Evolutionary conservation across 257 asterid species (phyloP).

Genomic region (Solanum medicagineum): DNA sequence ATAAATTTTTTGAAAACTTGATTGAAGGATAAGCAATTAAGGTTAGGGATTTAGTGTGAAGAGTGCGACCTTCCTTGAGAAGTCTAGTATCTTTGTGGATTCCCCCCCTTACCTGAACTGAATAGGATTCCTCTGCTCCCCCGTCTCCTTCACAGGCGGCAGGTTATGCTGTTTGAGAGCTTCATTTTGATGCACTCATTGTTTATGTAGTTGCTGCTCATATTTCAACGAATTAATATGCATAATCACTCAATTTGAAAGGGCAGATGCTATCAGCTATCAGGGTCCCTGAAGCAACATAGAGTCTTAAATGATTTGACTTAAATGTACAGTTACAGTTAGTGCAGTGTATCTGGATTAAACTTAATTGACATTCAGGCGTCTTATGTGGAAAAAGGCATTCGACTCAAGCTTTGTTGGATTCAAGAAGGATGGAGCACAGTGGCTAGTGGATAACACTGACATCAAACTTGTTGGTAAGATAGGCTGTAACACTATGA

Average conservation of each 20-base stretch:
- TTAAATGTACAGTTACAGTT: background rate
- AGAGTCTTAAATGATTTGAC: background rate
- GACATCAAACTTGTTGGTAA: constrained; percentile 91
- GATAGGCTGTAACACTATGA: background rate
- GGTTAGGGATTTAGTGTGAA: background rate
- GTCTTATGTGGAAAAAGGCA: constrained; percentile 71
- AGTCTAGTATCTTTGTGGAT: background rate
- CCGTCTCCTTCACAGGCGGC: background rate
- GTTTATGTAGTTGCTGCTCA: background rate
- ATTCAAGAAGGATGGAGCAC: constrained; percentile 90
- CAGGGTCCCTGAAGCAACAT: background rate
- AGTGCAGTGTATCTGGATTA: background rate
- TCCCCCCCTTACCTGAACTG: background rate
- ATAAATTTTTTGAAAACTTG: background rate
- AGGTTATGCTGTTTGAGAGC: background rate
- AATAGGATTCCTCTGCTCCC: background rate
- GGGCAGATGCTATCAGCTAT: background rate
- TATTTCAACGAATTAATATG: background rate
- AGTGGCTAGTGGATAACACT: constrained; percentile 90
- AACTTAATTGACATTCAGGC: constrained; percentile 24
- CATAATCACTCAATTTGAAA: background rate
- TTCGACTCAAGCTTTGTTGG: constrained; percentile 84
- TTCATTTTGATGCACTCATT: background rate
- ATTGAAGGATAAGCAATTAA: background rate
- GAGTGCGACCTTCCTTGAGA: background rate